Base-by-base conservation (phyloP, 352 stramenopile genomes). In the Pythium sp. region DNA sequence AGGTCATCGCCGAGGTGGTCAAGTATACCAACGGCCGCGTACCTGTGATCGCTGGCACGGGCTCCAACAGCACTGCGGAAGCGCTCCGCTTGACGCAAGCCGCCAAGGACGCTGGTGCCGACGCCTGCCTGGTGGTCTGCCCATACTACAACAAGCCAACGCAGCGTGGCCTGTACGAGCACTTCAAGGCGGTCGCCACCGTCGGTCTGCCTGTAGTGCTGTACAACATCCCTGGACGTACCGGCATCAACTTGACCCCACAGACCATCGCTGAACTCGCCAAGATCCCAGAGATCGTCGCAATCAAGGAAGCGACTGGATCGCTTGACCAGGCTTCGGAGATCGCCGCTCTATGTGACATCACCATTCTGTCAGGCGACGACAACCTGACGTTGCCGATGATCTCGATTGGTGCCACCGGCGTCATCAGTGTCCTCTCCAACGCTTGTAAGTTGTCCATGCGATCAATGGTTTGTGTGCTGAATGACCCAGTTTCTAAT, bases 91-190 rank as follows among this genome's bases (percentile, higher is more conserved):
- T 96, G 64, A 97, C 91, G 24, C 78, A 84, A 38, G 86, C 87
- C 22, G 94, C 96, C 41, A 97, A 97, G 67, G 91, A 98, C 63
- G 82, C 89, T 24, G 97, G 97, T 18, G 94, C 89, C 58, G 96
- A 99, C 78, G 97, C 95, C 32, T 97, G 84, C 57, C 82, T 99
- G 2, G 86, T 99, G 36, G 97, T 99, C 5, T 98, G 95, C 67
- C 97, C 97, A 58, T 99, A 99, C 82, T 99, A 99, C 84, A 98
- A 99, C 80, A 99, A 99, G 85, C 97, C 97, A 46, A 98, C 97
- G 24, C 97, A 99, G 80, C 91, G 95, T 72, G 94, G 91, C 15
- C 74, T 99, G 57, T 95, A 98, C 64, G 81, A 95, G 43, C 96
- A 99, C 81, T 98, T 98, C 78, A 96, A 97, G 86, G 78, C 81